phyloP scores from a whole-genome alignment of 1,139 yeast genomes.

The Yarrowia galli region DNA sequence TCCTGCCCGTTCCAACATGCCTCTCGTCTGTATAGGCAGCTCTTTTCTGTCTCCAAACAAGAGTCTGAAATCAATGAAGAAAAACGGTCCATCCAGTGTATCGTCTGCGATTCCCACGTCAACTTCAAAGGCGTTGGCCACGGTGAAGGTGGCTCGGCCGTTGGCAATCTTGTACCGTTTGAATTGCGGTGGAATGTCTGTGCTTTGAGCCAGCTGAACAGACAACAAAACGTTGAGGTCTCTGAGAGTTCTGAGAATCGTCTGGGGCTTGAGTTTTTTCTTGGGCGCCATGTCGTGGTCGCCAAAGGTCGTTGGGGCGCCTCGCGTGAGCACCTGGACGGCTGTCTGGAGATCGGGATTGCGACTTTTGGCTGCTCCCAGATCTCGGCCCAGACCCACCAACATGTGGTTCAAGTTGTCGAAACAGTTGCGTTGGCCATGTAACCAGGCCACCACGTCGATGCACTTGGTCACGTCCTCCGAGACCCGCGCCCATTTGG shows the following conservation, averaged over 20 bases:
- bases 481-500: conserved; percentile 83
- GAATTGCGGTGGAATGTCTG: conserved; percentile 67
- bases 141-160: conserved; percentile 75
- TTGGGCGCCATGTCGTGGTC: conserved; percentile 65
- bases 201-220: conserved; percentile 73
- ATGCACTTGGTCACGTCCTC: conserved; percentile 75
- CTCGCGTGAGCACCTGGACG: conserved; percentile 78
- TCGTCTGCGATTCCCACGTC: conserved; percentile 77
- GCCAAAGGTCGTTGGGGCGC: conserved; percentile 73
- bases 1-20: conserved; percentile 61
- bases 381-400: conserved; percentile 65
- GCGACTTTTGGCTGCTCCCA: conserved; percentile 85
- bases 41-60: conserved; percentile 50
- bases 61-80: conserved; percentile 76
- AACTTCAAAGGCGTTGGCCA: conserved; percentile 71
- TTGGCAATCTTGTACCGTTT: conserved; percentile 69
- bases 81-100: conserved; percentile 64
- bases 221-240: conserved; percentile 78
- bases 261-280: conserved; percentile 61
- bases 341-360: conserved; percentile 89
- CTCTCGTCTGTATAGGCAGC: conserved; percentile 53
- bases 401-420: conserved; percentile 69
- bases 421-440: conserved; percentile 77
- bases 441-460: conserved; percentile 85
- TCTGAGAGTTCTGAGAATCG: conserved; percentile 66